phyloP scores from a whole-genome alignment of 2,329 filamentous ascomycete genomes.

The Aspergillus amoenus region DNA sequence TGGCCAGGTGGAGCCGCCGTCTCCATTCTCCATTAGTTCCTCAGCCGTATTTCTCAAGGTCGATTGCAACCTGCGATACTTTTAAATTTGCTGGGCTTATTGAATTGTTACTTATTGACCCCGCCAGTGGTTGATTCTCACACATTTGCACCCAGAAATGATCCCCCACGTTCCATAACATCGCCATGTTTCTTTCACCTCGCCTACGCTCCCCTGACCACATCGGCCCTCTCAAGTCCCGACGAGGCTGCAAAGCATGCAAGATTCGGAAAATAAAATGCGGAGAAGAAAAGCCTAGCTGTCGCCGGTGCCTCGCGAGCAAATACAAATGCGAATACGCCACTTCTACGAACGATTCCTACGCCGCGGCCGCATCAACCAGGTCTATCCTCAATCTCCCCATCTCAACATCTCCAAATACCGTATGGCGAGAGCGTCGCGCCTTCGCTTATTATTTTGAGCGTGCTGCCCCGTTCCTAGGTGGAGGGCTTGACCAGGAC shows the following conservation, averaged over 20 bases:
- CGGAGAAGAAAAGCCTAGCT: constrained; percentile 35
- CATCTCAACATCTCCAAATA: constrained; percentile 19
- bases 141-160: no score
- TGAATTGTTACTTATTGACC: no score
- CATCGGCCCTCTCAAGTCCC: constrained; percentile 20
- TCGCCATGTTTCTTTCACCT: not conserved
- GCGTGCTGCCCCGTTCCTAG: constrained; percentile 27
- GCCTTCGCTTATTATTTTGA: constrained; percentile 39
- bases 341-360: not conserved
- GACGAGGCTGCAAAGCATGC: constrained; percentile 31
- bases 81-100: not conserved
- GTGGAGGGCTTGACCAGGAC: constrained; percentile 31
- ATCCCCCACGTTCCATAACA: not conserved
- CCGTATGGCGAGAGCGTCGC: constrained; percentile 31
- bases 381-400: not conserved
- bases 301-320: constrained; percentile 31
- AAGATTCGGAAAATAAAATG: constrained; percentile 37
- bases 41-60: no score
- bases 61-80: not conserved
- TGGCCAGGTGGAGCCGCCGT: no score
- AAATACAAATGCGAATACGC: constrained; percentile 35
- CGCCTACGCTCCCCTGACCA: not conserved
- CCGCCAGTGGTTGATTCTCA: no score
- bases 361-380: not conserved
- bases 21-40: no score